These are phyloP conservation scores for Xylaria arbuscula DNA, from an alignment of 2,329 filamentous ascomycete species.

Conservation along the genomic window DNA sequence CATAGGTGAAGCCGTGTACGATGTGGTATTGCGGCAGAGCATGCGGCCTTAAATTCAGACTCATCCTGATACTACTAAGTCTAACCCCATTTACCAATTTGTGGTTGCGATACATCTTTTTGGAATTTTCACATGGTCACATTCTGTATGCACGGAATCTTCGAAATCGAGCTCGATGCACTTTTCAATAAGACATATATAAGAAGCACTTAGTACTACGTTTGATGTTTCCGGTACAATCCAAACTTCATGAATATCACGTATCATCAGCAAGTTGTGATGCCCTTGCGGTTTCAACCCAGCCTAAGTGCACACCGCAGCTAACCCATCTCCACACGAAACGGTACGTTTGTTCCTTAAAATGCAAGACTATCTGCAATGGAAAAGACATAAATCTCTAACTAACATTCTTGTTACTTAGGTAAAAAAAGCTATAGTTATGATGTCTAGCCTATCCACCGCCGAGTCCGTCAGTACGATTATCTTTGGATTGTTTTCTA, in stretches of 20 bases:
- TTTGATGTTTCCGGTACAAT: background rate
- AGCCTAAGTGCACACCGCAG: too few relatives aligned
- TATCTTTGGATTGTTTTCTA: constrained; percentile 25
- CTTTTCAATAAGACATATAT: constrained; percentile 1
- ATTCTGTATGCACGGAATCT: constrained; percentile 1
- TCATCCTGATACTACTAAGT: constrained; percentile 15
- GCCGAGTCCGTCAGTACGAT: constrained; percentile 27
- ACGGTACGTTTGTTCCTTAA: background rate
- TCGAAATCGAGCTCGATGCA: background rate
- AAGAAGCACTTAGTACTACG: constrained; percentile 14
- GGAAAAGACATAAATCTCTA: background rate
- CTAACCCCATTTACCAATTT: background rate
- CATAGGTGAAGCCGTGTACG: constrained; percentile 19
- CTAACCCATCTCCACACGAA: background rate
- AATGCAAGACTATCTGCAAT: constrained; percentile 5
- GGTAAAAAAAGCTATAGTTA: background rate
- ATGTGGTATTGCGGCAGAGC: constrained; percentile 28
- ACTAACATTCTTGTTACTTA: background rate
- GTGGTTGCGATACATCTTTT: background rate
- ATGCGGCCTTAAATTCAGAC: background rate
- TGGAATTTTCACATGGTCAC: constrained; percentile 10
- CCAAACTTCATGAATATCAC: background rate
- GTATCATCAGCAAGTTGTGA: background rate
- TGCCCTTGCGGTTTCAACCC: constrained; percentile 1
- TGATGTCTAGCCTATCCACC: constrained; percentile 25